phyloP scores from a whole-genome alignment of 2,329 filamentous ascomycete genomes.

The Harringtonia aguacate region DNA sequence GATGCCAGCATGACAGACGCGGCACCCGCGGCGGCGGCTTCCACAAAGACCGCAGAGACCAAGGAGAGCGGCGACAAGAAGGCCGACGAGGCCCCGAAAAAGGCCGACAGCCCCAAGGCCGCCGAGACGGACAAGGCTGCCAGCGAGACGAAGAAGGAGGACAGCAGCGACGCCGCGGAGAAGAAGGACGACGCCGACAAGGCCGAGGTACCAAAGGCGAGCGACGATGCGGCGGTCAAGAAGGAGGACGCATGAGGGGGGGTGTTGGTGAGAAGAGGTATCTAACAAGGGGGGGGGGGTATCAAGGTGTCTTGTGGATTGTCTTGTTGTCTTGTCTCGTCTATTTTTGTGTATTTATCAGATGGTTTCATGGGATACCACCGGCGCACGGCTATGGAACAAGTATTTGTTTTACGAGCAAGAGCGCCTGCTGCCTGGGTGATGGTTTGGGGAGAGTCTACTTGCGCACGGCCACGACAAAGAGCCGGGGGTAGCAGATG shows the following conservation, averaged over 20 bases:
- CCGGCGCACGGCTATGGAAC: constrained; percentile 4
- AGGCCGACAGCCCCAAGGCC: constrained; percentile 14
- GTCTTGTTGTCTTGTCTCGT: neutral
- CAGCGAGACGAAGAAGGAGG: constrained; percentile 6
- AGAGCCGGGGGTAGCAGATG: constrained; percentile 43
- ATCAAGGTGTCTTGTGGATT: neutral
- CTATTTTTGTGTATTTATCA: neutral
- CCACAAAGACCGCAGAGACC: constrained; percentile 6
- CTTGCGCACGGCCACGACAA: constrained; percentile 33
- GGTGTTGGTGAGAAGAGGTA: neutral
- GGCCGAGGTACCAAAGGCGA: neutral
- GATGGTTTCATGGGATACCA: constrained; percentile 1
- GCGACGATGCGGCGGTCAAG: constrained; percentile 1
- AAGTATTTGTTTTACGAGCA: too few species aligned
- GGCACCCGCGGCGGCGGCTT: too few species aligned
- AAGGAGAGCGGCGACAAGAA: constrained; percentile 9
- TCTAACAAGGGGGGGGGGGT: neutral
- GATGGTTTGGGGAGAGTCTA: too few species aligned
- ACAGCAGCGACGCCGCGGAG: constrained; percentile 19
- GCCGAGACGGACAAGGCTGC: constrained; percentile 4
- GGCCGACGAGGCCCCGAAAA: constrained; percentile 1
- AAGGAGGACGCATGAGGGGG: constrained; percentile 5
- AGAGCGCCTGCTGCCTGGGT: too few species aligned
- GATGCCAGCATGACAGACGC: too few species aligned
- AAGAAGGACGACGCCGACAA: neutral